These are phyloP conservation scores for Trichosphaerium sp. DNA, from an alignment of 78 protist genomes.

Conservation along the genomic window DNA sequence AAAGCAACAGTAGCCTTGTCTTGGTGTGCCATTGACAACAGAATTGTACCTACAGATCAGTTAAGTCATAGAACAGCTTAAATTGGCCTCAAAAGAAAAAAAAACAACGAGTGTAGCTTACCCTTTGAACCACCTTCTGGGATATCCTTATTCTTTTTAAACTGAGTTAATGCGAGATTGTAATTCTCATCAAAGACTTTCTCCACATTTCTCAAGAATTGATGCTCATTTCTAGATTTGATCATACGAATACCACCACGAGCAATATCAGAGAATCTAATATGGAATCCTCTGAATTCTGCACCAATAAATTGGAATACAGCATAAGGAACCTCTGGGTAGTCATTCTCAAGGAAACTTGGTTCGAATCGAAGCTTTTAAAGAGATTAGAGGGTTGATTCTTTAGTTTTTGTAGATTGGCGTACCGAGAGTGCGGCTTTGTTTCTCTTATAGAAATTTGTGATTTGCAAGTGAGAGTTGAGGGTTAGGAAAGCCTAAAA, in stretches of 20 bases:
- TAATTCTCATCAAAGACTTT: slow-evolving; percentile 64
- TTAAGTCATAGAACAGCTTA: slow-evolving; percentile 42
- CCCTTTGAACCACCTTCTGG: slow-evolving; percentile 88
- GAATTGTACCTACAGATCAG: slow-evolving; percentile 31
- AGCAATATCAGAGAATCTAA: slow-evolving; percentile 75
- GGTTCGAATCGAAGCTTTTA: too few species aligned
- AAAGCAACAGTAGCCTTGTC: too few species aligned
- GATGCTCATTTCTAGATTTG: slow-evolving; percentile 12
- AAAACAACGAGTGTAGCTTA: slow-evolving; percentile 40
- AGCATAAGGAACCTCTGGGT: slow-evolving; percentile 47
- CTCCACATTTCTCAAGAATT: slow-evolving; percentile 33
- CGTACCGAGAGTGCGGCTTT: too few species aligned
- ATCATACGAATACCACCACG: slow-evolving; percentile 83
- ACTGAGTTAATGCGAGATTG: slow-evolving; percentile 81
- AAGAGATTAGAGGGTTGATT: too few species aligned
- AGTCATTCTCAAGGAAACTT: too few species aligned
- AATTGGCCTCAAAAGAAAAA: slow-evolving; percentile 3
- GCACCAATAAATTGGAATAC: slow-evolving; percentile 67
- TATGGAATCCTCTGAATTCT: slow-evolving; percentile 78
- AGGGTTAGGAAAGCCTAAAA: too few species aligned
- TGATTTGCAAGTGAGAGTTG: too few species aligned
- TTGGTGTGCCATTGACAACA: not conserved
- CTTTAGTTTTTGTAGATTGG: too few species aligned
- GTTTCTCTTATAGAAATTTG: too few species aligned
- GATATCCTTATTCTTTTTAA: slow-evolving; percentile 81